phyloP scores from a whole-genome alignment of 2,329 filamentous ascomycete genomes.

The Aspergillus thermomutatus region DNA sequence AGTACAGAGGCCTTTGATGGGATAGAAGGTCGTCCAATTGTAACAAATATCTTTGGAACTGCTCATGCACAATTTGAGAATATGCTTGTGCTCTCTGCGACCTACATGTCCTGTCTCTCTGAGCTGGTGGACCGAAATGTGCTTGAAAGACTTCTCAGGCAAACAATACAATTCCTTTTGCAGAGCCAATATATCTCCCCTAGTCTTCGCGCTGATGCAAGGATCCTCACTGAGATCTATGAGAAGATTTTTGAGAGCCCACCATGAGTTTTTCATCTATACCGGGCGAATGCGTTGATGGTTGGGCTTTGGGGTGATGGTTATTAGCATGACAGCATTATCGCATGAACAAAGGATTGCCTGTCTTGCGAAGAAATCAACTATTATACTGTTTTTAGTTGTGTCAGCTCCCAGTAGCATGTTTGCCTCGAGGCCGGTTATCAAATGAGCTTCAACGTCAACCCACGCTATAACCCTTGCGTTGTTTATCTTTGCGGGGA shows the following conservation, averaged over 20 bases:
- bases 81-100: conserved; percentile 79
- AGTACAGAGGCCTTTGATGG: conserved; percentile 81
- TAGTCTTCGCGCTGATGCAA: conserved; percentile 68
- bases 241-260: conserved; percentile 41
- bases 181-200: conserved; percentile 70
- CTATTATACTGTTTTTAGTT: no score
- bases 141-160: conserved; percentile 61
- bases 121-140: conserved; percentile 54
- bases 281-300: no score
- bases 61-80: conserved; percentile 99
- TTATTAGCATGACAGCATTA: no score
- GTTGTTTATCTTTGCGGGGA: no score
- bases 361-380: no score
- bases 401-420: no score
- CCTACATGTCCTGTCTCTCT: conserved; percentile 65
- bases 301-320: no score
- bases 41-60: conserved; percentile 96
- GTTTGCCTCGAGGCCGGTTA: no score
- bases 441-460: no score
- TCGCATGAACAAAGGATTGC: no score
- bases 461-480: no score
- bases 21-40: conserved; percentile 63
- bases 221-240: conserved; percentile 62
- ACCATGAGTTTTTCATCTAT: conserved; percentile 6
- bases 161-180: conserved; percentile 73